phyloP scores from a whole-genome alignment of 2,329 filamentous ascomycete species.

The Trichoderma oligosporum region DNA sequence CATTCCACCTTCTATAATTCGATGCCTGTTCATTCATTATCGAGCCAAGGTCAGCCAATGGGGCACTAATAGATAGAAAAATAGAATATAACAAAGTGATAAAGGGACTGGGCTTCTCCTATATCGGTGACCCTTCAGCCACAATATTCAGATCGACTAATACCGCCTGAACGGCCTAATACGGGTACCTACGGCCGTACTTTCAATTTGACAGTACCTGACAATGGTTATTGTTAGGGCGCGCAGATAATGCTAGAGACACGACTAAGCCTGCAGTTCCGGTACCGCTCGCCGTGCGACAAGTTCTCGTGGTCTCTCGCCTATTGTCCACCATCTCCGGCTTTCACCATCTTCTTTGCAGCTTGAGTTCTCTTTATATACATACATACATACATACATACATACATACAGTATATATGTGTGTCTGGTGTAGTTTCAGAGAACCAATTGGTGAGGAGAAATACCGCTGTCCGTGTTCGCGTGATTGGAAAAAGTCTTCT shows the following conservation, averaged over 20 bases:
- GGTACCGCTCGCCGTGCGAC: constrained; percentile 19
- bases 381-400: too few relatives aligned
- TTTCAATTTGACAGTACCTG: too few relatives aligned
- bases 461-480: not conserved
- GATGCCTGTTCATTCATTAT: too few relatives aligned
- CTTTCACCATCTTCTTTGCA: not conserved
- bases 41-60: too few relatives aligned
- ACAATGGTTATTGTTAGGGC: not conserved
- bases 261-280: constrained; percentile 19
- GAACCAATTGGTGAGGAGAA: not conserved
- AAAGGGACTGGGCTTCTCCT: not conserved
- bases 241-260: not conserved
- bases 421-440: not conserved
- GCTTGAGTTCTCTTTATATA: not conserved
- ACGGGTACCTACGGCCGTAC: constrained; percentile 2
- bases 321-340: not conserved
- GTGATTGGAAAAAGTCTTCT: not conserved
- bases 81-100: not conserved
- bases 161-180: not conserved
- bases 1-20: too few relatives aligned
- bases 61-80: too few relatives aligned
- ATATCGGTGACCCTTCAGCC: not conserved
- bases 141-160: not conserved
- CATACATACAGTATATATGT: too few relatives aligned
- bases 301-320: not conserved